phyloP scores from a whole-genome alignment of 1,284 basidiomycete species.

The Microbotryomycetes sp. region DNA sequence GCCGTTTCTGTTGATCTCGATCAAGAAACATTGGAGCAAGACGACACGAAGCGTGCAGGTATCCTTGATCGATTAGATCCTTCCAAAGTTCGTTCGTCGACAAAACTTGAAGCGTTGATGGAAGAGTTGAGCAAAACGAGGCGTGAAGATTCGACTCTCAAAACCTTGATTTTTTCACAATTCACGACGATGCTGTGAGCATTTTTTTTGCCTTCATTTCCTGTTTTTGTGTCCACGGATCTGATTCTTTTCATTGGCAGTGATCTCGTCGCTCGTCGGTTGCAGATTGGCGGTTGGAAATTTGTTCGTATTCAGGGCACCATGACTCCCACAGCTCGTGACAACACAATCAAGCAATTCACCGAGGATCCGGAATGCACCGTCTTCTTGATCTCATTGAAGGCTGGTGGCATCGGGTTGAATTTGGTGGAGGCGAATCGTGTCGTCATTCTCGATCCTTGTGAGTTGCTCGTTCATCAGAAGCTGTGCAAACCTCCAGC shows the following conservation, averaged over 20 bases:
- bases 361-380: conserved; percentile 65
- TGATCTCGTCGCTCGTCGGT: conserved; percentile 81
- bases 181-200: conserved; percentile 74
- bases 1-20: conserved; percentile 65
- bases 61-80: conserved; percentile 87
- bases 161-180: conserved; percentile 93
- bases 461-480: too few species aligned
- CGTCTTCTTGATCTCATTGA: conserved; percentile 88
- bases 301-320: conserved; percentile 92
- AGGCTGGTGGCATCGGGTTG: conserved; percentile 48
- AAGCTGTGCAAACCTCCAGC: too few species aligned
- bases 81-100: conserved; percentile 83
- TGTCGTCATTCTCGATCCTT: conserved; percentile 42
- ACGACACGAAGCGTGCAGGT: conserved; percentile 71
- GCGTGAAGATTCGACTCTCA: conserved; percentile 80
- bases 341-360: conserved; percentile 58
- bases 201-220: background rate
- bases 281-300: conserved; percentile 80
- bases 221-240: conserved; percentile 26
- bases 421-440: conserved; percentile 89
- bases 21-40: conserved; percentile 79
- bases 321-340: conserved; percentile 92
- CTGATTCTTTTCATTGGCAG: conserved; percentile 41
- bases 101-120: conserved; percentile 94
- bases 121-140: conserved; percentile 86